Conservation (phyloP, 1,139 yeast species). For the Saccharomyces hybrid region DNA sequence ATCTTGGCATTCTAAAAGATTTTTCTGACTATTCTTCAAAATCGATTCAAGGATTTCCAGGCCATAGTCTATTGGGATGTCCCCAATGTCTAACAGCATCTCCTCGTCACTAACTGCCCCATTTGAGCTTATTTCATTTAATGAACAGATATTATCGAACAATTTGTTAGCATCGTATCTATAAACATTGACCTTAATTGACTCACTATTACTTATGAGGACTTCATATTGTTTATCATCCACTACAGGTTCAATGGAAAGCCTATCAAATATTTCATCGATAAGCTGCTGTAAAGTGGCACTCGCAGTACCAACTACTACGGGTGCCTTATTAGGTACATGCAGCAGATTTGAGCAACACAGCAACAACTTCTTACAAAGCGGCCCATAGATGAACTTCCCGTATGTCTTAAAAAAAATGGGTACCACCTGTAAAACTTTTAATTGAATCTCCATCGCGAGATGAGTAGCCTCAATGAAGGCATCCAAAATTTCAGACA, state of each 20-base stretch:
- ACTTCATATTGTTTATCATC: slow-evolving; percentile 30
- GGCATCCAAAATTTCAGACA: slow-evolving; percentile 54
- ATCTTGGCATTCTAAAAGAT: slow-evolving; percentile 57
- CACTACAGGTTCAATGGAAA: slow-evolving; percentile 31
- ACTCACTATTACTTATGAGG: slow-evolving; percentile 40
- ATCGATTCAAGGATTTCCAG: slow-evolving; percentile 72
- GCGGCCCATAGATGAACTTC: slow-evolving; percentile 44
- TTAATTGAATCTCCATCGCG: slow-evolving; percentile 76
- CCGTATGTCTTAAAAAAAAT: slow-evolving; percentile 61
- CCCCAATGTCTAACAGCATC: slow-evolving; percentile 42
- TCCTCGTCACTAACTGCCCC: slow-evolving; percentile 30
- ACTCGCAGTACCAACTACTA: slow-evolving; percentile 77
- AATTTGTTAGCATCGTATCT: slow-evolving; percentile 66
- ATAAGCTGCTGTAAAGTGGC: slow-evolving; percentile 87
- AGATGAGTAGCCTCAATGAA: slow-evolving; percentile 67
- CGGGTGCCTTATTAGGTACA: slow-evolving; percentile 54
- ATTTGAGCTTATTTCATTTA: slow-evolving; percentile 41
- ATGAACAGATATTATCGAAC: slow-evolving; percentile 61
- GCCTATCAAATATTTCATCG: slow-evolving; percentile 58
- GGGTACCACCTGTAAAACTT: slow-evolving; percentile 81
- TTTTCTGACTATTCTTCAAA: slow-evolving; percentile 43
- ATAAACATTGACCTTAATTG: slow-evolving; percentile 40
- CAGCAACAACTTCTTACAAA: slow-evolving; percentile 51
- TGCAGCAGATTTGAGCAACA: slow-evolving; percentile 65
- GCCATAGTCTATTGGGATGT: slow-evolving; percentile 59